A percentile compares a stretch with the other conserved stretches of the same genome.
Conservation (phyloP, 1,139 yeast species). For the Blastobotrys elegans region DNA sequence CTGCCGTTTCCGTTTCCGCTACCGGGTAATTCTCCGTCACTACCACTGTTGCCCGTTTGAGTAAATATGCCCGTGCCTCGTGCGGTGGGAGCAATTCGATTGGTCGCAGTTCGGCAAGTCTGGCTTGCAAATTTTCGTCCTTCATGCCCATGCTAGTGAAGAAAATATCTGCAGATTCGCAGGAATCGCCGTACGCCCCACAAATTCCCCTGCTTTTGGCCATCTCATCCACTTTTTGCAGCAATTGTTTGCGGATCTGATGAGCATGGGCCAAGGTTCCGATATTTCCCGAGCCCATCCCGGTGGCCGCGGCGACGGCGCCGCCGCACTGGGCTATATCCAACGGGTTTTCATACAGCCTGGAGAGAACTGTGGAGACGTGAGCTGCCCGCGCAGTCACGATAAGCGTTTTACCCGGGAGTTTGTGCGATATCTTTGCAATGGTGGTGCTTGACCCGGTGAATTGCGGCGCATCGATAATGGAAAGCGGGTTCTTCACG, state of each 20-base stretch:
- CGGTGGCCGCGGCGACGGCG: neutral
- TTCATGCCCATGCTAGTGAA: too few species aligned
- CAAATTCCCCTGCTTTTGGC: slow-evolving; percentile 36
- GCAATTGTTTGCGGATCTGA: slow-evolving; percentile 20
- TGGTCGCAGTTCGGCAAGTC: neutral
- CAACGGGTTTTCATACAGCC: neutral
- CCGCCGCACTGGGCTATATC: neutral
- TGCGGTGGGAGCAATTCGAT: neutral
- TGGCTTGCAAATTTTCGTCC: neutral
- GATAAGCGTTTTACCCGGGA: neutral
- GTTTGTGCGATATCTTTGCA: neutral
- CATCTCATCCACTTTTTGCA: slow-evolving; percentile 34
- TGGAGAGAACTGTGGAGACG: neutral
- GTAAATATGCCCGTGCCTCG: neutral
- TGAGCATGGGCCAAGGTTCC: slow-evolving; percentile 8
- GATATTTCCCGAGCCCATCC: neutral
- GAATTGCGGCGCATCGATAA: neutral
- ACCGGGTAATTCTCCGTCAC: neutral
- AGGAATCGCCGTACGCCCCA: slow-evolving; percentile 42
- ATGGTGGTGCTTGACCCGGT: neutral
- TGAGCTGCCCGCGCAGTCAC: neutral
- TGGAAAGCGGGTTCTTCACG: neutral
- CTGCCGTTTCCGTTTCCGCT: too few species aligned
- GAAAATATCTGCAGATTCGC: slow-evolving; percentile 44
- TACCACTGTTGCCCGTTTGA: slow-evolving; percentile 5